These are phyloP conservation scores for Saururus chinensis DNA, from an alignment of 164 flowering plant genomes.

Conservation along the genomic window DNA sequence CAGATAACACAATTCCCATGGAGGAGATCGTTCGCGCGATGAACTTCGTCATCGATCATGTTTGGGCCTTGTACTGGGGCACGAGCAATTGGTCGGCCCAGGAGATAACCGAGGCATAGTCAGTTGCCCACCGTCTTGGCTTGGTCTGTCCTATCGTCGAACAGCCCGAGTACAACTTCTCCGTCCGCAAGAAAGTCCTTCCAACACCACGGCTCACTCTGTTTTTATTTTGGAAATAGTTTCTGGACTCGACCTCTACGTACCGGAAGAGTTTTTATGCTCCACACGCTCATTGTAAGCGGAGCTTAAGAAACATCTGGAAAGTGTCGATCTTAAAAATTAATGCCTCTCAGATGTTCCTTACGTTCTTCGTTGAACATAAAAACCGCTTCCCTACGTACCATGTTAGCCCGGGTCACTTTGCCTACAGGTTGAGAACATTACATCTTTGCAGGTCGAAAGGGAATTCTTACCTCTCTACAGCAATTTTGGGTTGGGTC, in stretches of 20 bases:
- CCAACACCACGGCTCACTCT: neutral
- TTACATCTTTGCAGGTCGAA: no score
- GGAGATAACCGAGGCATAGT: conserved; percentile 98
- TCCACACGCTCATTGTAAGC: no score
- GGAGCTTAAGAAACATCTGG: no score
- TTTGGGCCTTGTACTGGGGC: conserved; percentile 99
- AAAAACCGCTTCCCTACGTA: no score
- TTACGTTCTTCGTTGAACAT: no score
- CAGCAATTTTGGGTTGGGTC: conserved; percentile 83
- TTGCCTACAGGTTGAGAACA: no score
- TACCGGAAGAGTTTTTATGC: no score
- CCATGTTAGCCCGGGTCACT: no score
- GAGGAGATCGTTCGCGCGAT: conserved; percentile 98
- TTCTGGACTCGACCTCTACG: no score
- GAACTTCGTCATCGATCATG: conserved; percentile 90
- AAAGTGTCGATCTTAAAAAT: no score
- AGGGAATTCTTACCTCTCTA: conserved; percentile 80
- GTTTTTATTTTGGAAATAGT: no score
- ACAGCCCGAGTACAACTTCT: conserved; percentile 93
- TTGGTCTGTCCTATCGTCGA: conserved; percentile 91
- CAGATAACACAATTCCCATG: conserved; percentile 69
- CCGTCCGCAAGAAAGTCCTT: conserved; percentile 78
- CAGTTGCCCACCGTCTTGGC: conserved; percentile 63
- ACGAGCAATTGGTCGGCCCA: conserved; percentile 99
- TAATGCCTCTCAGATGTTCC: no score